Evolutionary conservation across 352 stramenopile genomes (phyloP), one percentile per base, ranked within the genome.

Genomic region (Pilasporangium apinafurcum): DNA sequence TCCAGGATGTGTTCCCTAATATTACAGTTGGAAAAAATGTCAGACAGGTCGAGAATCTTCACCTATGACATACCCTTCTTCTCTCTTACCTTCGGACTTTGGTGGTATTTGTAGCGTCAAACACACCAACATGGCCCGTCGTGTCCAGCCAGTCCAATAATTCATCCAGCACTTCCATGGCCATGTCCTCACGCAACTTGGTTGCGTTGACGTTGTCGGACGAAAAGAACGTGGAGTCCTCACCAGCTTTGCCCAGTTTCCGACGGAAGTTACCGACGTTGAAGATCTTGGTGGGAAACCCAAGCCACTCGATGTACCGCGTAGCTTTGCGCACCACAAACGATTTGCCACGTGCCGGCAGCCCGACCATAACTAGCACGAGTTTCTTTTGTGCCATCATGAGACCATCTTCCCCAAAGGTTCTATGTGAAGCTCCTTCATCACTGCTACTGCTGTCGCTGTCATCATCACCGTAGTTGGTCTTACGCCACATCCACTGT

Each of bases 81-180:
- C 3, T 2, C 2, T 17, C 37, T 32, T 28, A 56, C 68, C 76
- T 62, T 26, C 76, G 65, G 41, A 72, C 43, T 43, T 90, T 87
- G 17, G 93, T 98, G 8, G 89, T 97, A 62, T 98, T 98, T 28
- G 93, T 98, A 6, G 93, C 93, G 62, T 98, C 93, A 55, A 97
- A 98, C 46, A 98, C 89, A 1, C 77, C 93, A 35, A 98, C 86
- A 53, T 97, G 79, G 51, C 86, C 81, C 28, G 95, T 70, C 7
- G 61, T 65, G 36, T 97, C 85, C 7, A 98, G 60, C 90, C 89
- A 98, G 26, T 87, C 64, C 18, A 98, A 67, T 51, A 98, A 83
- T 21, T 96, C 83, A 22, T 91, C 69, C 14, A 96, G 58, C 24
- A 90, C 75, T 37, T 72, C 62, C 63, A 89, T 88, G 8, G 92